phyloP scores from a whole-genome alignment of 768 basidiomycete species.

The Suillus brevipes region DNA sequence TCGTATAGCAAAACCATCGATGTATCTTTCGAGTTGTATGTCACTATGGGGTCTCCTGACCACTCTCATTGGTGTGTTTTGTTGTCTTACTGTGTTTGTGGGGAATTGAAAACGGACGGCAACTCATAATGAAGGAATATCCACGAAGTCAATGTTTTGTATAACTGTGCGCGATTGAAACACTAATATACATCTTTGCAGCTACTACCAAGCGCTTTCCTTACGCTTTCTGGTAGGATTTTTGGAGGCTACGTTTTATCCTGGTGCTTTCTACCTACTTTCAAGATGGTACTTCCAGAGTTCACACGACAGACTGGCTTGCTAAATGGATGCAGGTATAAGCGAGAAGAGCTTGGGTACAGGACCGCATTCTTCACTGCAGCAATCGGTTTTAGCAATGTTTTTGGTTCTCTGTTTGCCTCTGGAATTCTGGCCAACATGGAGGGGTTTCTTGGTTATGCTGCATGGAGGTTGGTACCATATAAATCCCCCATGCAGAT shows the following conservation, averaged over 20 bases:
- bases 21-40: slow-evolving; percentile 64
- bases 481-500: no score
- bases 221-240: slow-evolving; percentile 78
- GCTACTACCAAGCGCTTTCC: slow-evolving; percentile 58
- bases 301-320: neutral
- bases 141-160: slow-evolving; percentile 21
- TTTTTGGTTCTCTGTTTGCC: slow-evolving; percentile 74
- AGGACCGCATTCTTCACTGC: slow-evolving; percentile 66
- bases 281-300: slow-evolving; percentile 51
- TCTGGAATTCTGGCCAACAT: slow-evolving; percentile 67
- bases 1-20: slow-evolving; percentile 59
- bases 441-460: slow-evolving; percentile 61
- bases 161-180: neutral
- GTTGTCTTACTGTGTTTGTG: slow-evolving; percentile 6
- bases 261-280: slow-evolving; percentile 61
- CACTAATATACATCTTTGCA: slow-evolving; percentile 20
- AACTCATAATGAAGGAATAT: slow-evolving; percentile 32
- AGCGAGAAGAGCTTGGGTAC: slow-evolving; percentile 62
- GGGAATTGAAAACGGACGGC: neutral
- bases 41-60: slow-evolving; percentile 66
- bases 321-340: slow-evolving; percentile 48
- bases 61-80: slow-evolving; percentile 43
- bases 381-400: slow-evolving; percentile 71
- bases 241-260: slow-evolving; percentile 61
- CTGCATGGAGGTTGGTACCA: slow-evolving; percentile 62